phyloP scores from a whole-genome alignment of 352 stramenopile genomes.

The Pythium sukuiense region DNA sequence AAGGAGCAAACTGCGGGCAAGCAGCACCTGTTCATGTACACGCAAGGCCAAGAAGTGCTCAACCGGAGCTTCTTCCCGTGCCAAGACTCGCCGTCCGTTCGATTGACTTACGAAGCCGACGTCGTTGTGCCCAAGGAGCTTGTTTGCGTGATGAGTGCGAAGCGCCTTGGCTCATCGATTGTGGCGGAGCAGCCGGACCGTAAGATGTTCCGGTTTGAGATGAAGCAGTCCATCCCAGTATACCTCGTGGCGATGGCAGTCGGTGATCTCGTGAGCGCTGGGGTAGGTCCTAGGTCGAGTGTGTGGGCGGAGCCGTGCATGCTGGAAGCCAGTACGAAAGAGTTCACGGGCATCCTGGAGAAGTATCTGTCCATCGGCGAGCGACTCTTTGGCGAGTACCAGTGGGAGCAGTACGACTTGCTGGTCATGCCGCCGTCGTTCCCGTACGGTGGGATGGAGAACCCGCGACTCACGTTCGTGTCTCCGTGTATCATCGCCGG shows the following conservation, averaged over 20 bases:
- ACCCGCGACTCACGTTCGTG: slow-evolving; percentile 89
- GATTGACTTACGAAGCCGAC: slow-evolving; percentile 94
- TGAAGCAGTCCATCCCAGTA: slow-evolving; percentile 82
- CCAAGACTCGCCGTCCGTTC: slow-evolving; percentile 94
- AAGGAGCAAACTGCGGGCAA: slow-evolving; percentile 84
- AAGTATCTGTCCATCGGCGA: slow-evolving; percentile 75
- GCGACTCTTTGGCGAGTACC: slow-evolving; percentile 76
- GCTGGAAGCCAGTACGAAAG: slow-evolving; percentile 66
- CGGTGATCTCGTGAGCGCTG: slow-evolving; percentile 63
- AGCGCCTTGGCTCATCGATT: slow-evolving; percentile 34
- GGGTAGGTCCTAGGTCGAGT: slow-evolving; percentile 67
- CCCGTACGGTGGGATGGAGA: slow-evolving; percentile 99
- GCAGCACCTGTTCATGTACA: slow-evolving; percentile 78
- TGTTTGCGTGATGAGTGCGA: slow-evolving; percentile 88
- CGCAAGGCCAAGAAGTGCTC: slow-evolving; percentile 84
- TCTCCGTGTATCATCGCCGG: slow-evolving; percentile 77
- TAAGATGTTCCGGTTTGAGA: slow-evolving; percentile 65
- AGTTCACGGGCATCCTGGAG: slow-evolving; percentile 78
- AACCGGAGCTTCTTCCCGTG: slow-evolving; percentile 86
- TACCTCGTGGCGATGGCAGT: slow-evolving; percentile 86
- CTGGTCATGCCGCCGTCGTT: slow-evolving; percentile 89
- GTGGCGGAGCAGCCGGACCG: slow-evolving; percentile 16
- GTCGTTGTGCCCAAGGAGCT: slow-evolving; percentile 92
- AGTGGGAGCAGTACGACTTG: slow-evolving; percentile 85
- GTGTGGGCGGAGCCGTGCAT: slow-evolving; percentile 86